Conservation (phyloP, 495 filamentous ascomycete genomes). For the Aspergillus bridgeri region DNA sequence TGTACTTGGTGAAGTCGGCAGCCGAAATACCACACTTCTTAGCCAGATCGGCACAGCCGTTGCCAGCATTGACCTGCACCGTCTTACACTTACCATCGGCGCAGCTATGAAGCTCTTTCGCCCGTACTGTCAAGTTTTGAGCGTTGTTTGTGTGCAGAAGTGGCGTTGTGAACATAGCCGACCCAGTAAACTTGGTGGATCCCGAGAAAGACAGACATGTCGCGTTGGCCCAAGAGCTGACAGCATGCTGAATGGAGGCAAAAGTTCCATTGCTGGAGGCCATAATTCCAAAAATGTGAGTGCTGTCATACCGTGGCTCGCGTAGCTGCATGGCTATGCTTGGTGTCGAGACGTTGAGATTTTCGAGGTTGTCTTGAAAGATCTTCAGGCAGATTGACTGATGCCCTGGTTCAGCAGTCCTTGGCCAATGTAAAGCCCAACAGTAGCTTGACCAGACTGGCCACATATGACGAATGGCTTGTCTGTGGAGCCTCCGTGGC, state of each 20-base stretch:
- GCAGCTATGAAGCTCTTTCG: background rate
- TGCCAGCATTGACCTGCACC: conserved; percentile 25
- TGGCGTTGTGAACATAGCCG: conserved; percentile 17
- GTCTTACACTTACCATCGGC: conserved; percentile 16
- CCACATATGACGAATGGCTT: conserved; percentile 17
- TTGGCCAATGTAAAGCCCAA: conserved; percentile 27
- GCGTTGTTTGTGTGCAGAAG: conserved; percentile 5
- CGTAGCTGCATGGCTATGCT: conserved; percentile 39
- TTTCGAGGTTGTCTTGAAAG: conserved; percentile 15
- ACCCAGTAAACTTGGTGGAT: conserved; percentile 15
- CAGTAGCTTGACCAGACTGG: conserved; percentile 16
- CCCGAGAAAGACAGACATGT: conserved; percentile 25
- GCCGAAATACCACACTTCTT: conserved; percentile 38
- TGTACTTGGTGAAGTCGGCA: conserved; percentile 39
- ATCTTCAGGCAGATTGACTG: conserved; percentile 17
- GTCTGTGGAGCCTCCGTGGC: conserved; percentile 12
- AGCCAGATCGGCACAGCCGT: conserved; percentile 38
- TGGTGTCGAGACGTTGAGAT: conserved; percentile 10
- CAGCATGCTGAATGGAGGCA: conserved; percentile 25
- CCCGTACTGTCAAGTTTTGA: conserved; percentile 6
- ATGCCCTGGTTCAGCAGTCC: conserved; percentile 26
- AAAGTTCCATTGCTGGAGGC: conserved; percentile 30
- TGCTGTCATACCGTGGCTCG: conserved; percentile 16
- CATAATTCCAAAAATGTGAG: conserved; percentile 33
- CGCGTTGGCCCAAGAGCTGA: conserved; percentile 32